A percentile compares a stretch with the other conserved stretches of the same genome.
Conservation (phyloP, 306 rosid genomes). For the Citrullus mucosospermus region DNA sequence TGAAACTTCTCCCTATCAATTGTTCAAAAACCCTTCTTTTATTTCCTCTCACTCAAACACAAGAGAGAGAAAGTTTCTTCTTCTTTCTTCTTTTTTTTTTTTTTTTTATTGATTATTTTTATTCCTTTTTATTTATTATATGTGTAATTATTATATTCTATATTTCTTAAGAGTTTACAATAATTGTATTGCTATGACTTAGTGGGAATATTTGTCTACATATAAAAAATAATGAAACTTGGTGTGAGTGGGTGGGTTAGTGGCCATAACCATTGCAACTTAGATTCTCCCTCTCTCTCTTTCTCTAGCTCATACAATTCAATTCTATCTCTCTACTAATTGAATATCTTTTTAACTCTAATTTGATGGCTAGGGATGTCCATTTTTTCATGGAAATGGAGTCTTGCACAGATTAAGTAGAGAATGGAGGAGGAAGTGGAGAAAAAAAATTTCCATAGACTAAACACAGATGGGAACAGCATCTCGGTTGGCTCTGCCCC, state of each 20-base stretch:
- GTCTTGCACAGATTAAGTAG: too few species aligned
- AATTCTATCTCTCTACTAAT: too few species aligned
- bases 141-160: background rate
- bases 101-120: background rate
- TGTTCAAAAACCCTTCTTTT: conserved; percentile 14
- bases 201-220: conserved; percentile 20
- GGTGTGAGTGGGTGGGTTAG: conserved; percentile 9
- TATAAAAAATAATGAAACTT: conserved; percentile 6
- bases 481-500: too few species aligned
- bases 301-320: too few species aligned
- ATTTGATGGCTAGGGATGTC: too few species aligned
- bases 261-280: background rate
- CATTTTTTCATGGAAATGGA: too few species aligned
- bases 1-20: conserved; percentile 23
- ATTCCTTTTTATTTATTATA: background rate
- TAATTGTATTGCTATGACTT: background rate
- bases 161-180: conserved; percentile 1
- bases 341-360: too few species aligned
- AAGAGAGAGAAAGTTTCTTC: conserved; percentile 1
- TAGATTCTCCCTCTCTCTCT: background rate
- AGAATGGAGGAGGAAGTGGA: too few species aligned
- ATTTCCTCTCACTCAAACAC: conserved; percentile 6
- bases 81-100: background rate
- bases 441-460: too few species aligned
- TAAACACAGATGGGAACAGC: too few species aligned